These are phyloP conservation scores for Ilyonectria sp. DNA, from an alignment of 2,329 filamentous ascomycete species.

Conservation along the genomic window DNA sequence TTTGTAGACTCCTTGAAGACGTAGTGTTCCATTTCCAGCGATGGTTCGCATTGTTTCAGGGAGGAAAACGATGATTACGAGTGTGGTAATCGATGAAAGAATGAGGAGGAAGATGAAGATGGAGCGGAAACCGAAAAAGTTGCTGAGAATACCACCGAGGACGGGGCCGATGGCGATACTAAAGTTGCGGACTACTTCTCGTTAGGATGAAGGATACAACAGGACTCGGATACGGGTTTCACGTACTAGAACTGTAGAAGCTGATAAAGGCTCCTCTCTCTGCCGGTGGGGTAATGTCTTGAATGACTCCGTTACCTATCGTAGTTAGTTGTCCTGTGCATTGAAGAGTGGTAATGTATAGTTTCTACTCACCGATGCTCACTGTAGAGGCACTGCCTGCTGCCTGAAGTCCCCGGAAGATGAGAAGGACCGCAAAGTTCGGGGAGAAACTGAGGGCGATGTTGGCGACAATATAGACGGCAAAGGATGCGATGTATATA, in stretches of 20 bases:
- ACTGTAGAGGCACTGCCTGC: conserved; percentile 64
- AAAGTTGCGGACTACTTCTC: conserved; percentile 5
- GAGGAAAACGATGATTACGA: conserved; percentile 12
- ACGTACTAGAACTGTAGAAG: conserved; percentile 52
- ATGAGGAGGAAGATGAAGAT: conserved; percentile 25
- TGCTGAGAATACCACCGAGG: conserved; percentile 22
- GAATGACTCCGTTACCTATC: conserved; percentile 51
- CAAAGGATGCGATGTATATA: conserved; percentile 62
- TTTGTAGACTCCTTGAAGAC: conserved; percentile 18
- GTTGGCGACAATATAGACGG: conserved; percentile 63
- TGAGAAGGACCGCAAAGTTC: conserved; percentile 60
- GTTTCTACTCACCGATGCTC: conserved; percentile 57
- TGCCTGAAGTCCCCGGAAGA: conserved; percentile 63
- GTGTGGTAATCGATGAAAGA: conserved; percentile 1
- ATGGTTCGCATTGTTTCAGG: conserved; percentile 24
- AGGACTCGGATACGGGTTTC: background rate
- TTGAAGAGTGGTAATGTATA: no score
- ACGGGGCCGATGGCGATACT: conserved; percentile 26
- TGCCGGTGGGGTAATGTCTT: conserved; percentile 47
- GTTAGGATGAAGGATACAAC: background rate
- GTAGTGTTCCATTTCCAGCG: conserved; percentile 19
- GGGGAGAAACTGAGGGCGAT: conserved; percentile 61
- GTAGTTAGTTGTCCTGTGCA: background rate
- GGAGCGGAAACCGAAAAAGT: conserved; percentile 18
- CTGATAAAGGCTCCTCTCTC: conserved; percentile 50